Evolutionary conservation across 164 flowering plant species (phyloP).

Genomic region (Vitis rupestris): DNA sequence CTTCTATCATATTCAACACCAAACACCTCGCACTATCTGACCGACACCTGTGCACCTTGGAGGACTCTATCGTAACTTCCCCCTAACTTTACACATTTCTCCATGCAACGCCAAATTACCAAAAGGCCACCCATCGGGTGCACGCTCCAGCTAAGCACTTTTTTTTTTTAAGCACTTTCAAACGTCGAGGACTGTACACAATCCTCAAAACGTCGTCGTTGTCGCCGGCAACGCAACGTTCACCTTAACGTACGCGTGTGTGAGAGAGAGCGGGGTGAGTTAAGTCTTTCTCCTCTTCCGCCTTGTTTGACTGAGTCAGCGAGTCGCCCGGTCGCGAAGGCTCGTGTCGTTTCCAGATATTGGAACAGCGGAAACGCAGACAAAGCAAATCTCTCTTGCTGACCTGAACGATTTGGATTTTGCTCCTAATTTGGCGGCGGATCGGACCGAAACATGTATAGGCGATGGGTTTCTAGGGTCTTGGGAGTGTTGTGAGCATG

Average conservation of each 20-base stretch:
- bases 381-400: background rate
- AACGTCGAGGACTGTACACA: background rate
- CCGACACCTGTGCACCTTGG: too few relatives aligned
- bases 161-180: too few relatives aligned
- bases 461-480: background rate
- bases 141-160: too few relatives aligned
- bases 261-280: background rate
- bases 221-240: slow-evolving; percentile 20
- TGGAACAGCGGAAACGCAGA: background rate
- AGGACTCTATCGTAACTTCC: slow-evolving; percentile 1
- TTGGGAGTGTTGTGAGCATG: slow-evolving; percentile 1
- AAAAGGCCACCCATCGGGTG: background rate
- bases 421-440: background rate
- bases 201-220: background rate
- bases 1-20: too few relatives aligned
- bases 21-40: too few relatives aligned
- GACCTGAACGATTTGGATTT: too few relatives aligned
- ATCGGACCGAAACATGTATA: background rate
- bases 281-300: slow-evolving; percentile 9
- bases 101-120: background rate
- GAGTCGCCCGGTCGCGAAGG: background rate
- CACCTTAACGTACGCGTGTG: slow-evolving; percentile 6
- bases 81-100: background rate
- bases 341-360: background rate
- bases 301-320: slow-evolving; percentile 23